Percentiles rank a stretch among this genome's conserved stretches.
These are phyloP conservation scores for Diaporthe sp. DNA, from an alignment of 2,329 filamentous ascomycete genomes.

Conservation along the genomic window DNA sequence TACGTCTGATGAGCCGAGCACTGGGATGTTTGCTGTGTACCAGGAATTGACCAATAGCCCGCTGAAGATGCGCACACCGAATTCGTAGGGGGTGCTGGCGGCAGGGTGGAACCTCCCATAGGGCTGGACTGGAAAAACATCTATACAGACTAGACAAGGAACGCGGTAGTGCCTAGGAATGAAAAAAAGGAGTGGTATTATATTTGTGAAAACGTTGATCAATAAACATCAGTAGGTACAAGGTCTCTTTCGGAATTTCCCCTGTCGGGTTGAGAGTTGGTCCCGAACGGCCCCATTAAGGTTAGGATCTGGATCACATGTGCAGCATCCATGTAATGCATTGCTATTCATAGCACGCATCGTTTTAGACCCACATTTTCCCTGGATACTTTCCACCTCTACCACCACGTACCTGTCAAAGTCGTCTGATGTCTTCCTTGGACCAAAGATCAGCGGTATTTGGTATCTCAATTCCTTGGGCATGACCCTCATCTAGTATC, in stretches of 20 bases:
- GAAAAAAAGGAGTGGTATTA: background rate
- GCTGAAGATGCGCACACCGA: background rate
- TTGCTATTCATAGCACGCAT: background rate
- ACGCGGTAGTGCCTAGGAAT: background rate
- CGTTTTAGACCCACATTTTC: background rate
- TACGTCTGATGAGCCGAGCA: constrained; percentile 4
- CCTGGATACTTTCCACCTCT: background rate
- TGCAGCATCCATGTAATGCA: background rate
- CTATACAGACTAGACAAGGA: background rate
- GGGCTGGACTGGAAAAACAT: no score
- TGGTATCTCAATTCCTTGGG: accelerated
- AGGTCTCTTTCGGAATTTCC: background rate
- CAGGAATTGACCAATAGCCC: constrained; percentile 20
- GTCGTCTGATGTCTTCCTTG: background rate
- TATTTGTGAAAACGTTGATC: background rate
- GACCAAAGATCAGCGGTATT: background rate
- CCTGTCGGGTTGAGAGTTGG: background rate
- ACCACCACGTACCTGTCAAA: background rate
- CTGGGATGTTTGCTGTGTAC: constrained; percentile 40
- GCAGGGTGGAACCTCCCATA: no score
- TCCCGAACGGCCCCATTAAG: background rate
- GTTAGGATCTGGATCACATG: background rate
- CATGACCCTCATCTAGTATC: background rate
- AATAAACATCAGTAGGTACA: background rate
- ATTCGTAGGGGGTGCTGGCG: background rate